Evolutionary conservation across 495 filamentous ascomycete genomes (phyloP).

Genomic region (Penicillium subrubescens): DNA sequence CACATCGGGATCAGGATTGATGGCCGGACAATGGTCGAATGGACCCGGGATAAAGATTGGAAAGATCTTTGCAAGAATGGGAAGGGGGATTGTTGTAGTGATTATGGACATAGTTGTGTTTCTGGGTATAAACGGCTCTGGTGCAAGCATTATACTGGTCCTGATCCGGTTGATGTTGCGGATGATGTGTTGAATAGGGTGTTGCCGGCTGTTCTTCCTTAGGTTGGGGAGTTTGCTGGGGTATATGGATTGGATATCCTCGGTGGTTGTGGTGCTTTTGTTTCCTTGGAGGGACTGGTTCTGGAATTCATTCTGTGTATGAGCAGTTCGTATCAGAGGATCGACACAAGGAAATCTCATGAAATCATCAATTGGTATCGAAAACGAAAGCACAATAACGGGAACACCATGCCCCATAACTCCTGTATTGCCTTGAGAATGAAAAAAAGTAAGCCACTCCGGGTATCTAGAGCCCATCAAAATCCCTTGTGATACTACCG

Average conservation of each 20-base stretch:
- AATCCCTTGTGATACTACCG: slow-evolving; percentile 3
- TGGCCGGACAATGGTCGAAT: slow-evolving; percentile 10
- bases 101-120: slow-evolving; percentile 12
- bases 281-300: not conserved
- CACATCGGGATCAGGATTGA: slow-evolving; percentile 4
- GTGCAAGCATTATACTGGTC: slow-evolving; percentile 12
- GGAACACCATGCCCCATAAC: not conserved
- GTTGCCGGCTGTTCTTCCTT: not conserved
- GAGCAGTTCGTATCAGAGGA: not conserved
- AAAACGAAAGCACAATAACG: not conserved
- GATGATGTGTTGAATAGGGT: slow-evolving; percentile 8
- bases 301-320: not conserved
- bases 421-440: not conserved
- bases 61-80: slow-evolving; percentile 8
- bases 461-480: slow-evolving; percentile 7
- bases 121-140: slow-evolving; percentile 18
- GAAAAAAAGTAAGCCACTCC: not conserved
- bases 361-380: slow-evolving; percentile 12
- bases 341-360: not conserved
- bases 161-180: not conserved
- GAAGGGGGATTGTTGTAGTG: slow-evolving; percentile 7
- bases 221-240: not conserved
- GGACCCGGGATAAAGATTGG: slow-evolving; percentile 1
- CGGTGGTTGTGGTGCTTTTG: not conserved
- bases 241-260: not conserved